phyloP scores from a whole-genome alignment of 495 filamentous ascomycete species.

The Trichocladium antarcticum region DNA sequence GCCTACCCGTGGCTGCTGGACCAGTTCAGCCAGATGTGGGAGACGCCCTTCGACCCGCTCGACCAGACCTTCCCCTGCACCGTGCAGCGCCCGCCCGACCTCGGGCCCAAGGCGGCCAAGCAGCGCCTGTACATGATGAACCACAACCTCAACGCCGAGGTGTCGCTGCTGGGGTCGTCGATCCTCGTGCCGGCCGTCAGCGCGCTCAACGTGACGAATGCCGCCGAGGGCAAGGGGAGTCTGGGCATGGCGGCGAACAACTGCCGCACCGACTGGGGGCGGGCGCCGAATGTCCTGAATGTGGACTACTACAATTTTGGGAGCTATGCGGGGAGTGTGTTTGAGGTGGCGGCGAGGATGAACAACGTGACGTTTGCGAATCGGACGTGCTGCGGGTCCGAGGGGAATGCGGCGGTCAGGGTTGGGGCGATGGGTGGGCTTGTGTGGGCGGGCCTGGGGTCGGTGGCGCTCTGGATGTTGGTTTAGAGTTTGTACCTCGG shows the following conservation, averaged over 20 bases:
- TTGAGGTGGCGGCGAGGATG: conserved; percentile 72
- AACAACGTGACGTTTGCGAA: conserved; percentile 77
- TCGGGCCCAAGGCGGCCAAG: conserved; percentile 41
- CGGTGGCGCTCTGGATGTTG: conserved; percentile 8
- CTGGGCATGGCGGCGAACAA: conserved; percentile 56
- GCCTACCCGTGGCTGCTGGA: conserved; percentile 64
- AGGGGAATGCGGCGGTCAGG: conserved; percentile 17
- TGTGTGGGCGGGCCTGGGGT: conserved; percentile 6
- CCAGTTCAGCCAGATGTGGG: conserved; percentile 66
- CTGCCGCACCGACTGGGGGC: conserved; percentile 58
- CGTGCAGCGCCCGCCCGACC: conserved; percentile 56
- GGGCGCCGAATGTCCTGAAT: conserved; percentile 74
- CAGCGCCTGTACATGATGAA: conserved; percentile 78
- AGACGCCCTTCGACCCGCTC: conserved; percentile 62
- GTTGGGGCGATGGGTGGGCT: conserved; percentile 3
- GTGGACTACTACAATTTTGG: conserved; percentile 83
- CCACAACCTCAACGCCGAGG: conserved; percentile 75
- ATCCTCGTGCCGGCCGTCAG: conserved; percentile 69
- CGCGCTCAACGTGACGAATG: conserved; percentile 59
- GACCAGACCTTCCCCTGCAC: conserved; percentile 54
- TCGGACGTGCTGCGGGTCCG: conserved; percentile 56
- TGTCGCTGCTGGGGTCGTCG: conserved; percentile 47
- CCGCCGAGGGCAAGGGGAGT: conserved; percentile 51
- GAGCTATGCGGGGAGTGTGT: conserved; percentile 62
- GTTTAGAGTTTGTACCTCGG: not conserved